These are phyloP conservation scores for Suillus subalutaceus DNA, from an alignment of 768 basidiomycete species.

Conservation along the genomic window DNA sequence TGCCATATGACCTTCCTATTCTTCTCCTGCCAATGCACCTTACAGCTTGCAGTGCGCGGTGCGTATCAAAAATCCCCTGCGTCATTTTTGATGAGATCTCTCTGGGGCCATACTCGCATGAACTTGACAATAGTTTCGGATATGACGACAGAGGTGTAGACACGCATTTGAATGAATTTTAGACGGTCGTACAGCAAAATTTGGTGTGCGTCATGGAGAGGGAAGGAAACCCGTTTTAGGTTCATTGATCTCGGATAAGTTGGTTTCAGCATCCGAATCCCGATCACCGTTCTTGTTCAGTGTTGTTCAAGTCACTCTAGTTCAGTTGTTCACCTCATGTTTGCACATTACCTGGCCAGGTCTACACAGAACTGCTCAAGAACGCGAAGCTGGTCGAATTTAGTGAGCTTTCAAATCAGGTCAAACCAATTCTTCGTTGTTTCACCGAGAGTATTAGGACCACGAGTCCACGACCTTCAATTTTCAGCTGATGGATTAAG, in stretches of 20 bases:
- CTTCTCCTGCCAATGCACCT: background rate
- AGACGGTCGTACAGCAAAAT: background rate
- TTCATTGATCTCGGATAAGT: background rate
- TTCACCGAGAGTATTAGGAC: background rate
- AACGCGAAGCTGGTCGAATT: background rate
- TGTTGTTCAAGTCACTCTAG: too few species aligned
- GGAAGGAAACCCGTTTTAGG: background rate
- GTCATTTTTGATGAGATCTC: background rate
- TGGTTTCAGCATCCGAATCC: background rate
- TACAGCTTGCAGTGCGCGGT: background rate
- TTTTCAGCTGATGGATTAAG: slow-evolving; percentile 41
- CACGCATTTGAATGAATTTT: background rate
- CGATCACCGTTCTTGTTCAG: too few species aligned
- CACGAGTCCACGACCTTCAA: slow-evolving; percentile 26
- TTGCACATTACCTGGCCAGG: background rate
- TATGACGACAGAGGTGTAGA: background rate
- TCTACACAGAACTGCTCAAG: background rate
- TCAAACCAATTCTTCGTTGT: background rate
- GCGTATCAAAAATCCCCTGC: background rate
- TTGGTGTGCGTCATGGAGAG: background rate
- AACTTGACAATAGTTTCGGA: background rate
- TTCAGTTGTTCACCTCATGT: background rate
- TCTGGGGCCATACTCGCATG: background rate
- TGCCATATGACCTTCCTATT: background rate
- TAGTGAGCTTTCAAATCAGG: background rate